Conservation (phyloP, 202 grass and related monocot species). For the Panicum virgatum region DNA sequence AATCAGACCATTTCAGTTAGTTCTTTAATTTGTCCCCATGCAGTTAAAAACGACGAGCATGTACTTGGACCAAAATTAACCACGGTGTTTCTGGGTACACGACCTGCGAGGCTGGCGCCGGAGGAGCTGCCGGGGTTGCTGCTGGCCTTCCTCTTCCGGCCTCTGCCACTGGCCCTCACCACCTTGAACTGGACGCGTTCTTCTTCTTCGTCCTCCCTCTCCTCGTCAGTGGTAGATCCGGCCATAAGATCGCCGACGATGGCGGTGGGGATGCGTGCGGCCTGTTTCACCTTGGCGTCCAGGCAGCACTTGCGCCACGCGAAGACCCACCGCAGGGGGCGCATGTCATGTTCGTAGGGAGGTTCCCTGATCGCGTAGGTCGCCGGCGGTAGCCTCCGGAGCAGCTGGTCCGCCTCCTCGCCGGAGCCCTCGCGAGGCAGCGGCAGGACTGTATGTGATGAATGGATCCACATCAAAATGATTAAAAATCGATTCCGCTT, state of each 20-base stretch:
- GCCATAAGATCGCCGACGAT: not conserved
- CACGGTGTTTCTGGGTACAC: not conserved
- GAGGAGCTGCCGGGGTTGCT: not conserved
- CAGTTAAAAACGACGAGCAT: not conserved
- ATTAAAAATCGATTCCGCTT: not conserved
- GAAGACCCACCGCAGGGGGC: constrained; percentile 6
- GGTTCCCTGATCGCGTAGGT: constrained; percentile 32
- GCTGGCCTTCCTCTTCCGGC: not conserved
- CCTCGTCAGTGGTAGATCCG: not conserved
- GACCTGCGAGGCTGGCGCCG: not conserved
- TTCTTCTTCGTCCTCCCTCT: not conserved
- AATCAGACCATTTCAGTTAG: not conserved
- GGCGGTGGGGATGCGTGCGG: not conserved
- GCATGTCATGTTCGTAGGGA: not conserved
- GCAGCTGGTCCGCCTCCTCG: not conserved
- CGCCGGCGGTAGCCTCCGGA: not conserved
- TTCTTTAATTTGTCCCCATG: not conserved
- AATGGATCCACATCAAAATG: not conserved
- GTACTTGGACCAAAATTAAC: not conserved
- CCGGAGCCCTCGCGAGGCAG: not conserved
- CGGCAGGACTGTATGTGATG: constrained; percentile 20
- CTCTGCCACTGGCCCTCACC: not conserved
- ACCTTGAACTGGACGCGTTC: not conserved
- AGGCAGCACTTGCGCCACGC: not conserved
- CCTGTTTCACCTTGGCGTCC: not conserved